A percentile compares a stretch with the other conserved stretches of the same genome.
phyloP scores from a whole-genome alignment of 495 filamentous ascomycete genomes.

The Trichodelitschia bisporula region DNA sequence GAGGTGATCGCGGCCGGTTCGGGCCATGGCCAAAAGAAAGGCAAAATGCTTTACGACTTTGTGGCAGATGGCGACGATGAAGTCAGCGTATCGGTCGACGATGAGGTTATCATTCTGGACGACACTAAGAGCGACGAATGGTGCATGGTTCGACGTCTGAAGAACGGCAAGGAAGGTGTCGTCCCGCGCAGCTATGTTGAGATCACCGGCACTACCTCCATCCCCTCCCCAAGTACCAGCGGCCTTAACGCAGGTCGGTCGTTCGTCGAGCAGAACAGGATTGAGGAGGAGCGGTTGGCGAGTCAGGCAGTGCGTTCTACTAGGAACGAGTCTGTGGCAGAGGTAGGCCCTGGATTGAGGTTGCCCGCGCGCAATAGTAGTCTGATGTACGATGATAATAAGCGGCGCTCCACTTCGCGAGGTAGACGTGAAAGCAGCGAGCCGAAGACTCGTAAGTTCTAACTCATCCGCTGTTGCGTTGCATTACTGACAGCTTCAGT shows the following conservation, averaged over 20 bases:
- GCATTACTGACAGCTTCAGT: slow-evolving; percentile 21
- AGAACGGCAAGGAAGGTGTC: slow-evolving; percentile 86
- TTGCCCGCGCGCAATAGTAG: slow-evolving; percentile 46
- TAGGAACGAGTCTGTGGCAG: slow-evolving; percentile 22
- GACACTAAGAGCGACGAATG: slow-evolving; percentile 86
- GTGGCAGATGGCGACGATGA: slow-evolving; percentile 92
- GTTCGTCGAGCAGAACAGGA: slow-evolving; percentile 56
- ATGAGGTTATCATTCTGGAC: slow-evolving; percentile 80
- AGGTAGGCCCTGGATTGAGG: slow-evolving; percentile 54
- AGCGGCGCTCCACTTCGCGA: slow-evolving; percentile 28
- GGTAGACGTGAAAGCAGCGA: slow-evolving; percentile 35
- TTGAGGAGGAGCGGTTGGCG: slow-evolving; percentile 57
- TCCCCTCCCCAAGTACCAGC: slow-evolving; percentile 18
- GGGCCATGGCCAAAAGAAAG: slow-evolving; percentile 47
- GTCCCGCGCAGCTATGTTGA: slow-evolving; percentile 97
- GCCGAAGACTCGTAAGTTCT: too few relatives aligned
- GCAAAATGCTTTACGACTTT: slow-evolving; percentile 80
- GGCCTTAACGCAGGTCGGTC: slow-evolving; percentile 43
- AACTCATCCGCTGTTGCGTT: slow-evolving; percentile 1
- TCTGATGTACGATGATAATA: slow-evolving; percentile 27
- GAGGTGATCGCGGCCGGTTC: slow-evolving; percentile 67
- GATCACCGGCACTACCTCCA: slow-evolving; percentile 34
- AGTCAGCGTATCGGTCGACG: slow-evolving; percentile 70
- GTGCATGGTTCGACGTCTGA: slow-evolving; percentile 83
- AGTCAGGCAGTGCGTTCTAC: slow-evolving; percentile 43